Evolutionary conservation across 257 asterid species (phyloP).

Genomic region (Solanum gandarillasii): DNA sequence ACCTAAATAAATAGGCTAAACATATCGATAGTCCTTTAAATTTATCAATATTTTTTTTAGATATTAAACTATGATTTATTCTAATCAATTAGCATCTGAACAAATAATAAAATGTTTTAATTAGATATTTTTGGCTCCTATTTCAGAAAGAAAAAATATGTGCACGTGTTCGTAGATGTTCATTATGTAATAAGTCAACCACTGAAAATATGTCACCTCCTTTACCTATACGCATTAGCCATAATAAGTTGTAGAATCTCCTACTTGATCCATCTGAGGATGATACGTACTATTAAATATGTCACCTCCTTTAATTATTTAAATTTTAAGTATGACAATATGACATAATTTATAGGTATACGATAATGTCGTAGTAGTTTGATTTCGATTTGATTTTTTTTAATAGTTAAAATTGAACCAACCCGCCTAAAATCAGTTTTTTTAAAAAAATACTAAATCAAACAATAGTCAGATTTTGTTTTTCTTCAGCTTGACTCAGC

Average conservation of each 20-base stretch:
- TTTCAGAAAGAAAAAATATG: background rate
- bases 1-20: background rate
- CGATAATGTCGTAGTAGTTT: background rate
- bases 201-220: background rate
- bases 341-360: background rate
- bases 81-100: background rate
- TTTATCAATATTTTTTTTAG: background rate
- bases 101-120: background rate
- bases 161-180: background rate
- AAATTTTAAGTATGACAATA: background rate
- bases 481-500: background rate
- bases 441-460: too few species aligned
- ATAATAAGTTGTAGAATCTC: background rate
- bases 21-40: background rate
- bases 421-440: fast-evolving
- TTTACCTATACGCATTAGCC: background rate
- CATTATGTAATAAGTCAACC: background rate
- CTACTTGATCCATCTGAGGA: background rate
- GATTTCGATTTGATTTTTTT: background rate
- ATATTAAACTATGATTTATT: background rate
- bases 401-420: background rate
- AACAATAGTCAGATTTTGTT: background rate
- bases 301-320: background rate
- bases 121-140: background rate
- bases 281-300: background rate